Evolutionary conservation across 2,329 filamentous ascomycete species (phyloP), one percentile per base, ranked within the genome.

Genomic region (Exophiala lecanii-corni): DNA sequence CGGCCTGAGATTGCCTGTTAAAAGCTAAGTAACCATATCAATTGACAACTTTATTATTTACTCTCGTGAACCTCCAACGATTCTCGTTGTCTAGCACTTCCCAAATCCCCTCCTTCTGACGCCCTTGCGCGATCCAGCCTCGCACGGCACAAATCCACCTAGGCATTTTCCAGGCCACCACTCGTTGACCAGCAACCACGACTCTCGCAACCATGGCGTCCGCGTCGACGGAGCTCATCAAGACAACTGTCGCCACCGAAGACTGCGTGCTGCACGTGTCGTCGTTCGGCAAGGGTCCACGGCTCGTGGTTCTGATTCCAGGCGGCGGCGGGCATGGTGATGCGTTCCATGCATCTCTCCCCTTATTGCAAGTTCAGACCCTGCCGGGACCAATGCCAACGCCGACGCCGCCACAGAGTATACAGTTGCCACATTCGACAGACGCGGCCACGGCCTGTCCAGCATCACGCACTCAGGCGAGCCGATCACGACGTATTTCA

Each of bases 351-450:
- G 25, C 25, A 9, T 28, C 25, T 28, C 25, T 28, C 25, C 25
- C 25, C 25, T 28, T n/a, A n/a, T n/a, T 28, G 7, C 25, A n/a
- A 9, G 9, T 28, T 28, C 25, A 7, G 25, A 28, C 25, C 7
- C 7, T 28, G 7, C 25, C 7, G n/a, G 9, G 25, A n/a, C 25
- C 20, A n/a, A n/a, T n/a, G n/a, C n/a, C n/a, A n/a, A n/a, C n/a
- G n/a, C n/a, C n/a, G n/a, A n/a, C n/a, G n/a, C n/a, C n/a, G n/a
- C n/a, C n/a, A n/a, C n/a, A n/a, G 19, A 39, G 6, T 39, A 39
- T 25, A 39, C 36, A 13, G 36, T 31, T 6, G 36, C 36, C 3
- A 39, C 36, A 15, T 39, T 26, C 23, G 36, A 39, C 13, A 12
- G 36, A 12, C 36, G 36, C 36, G 36, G 36, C 9, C 36, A 39